A percentile compares a stretch with the other conserved stretches of the same genome.
These are phyloP conservation scores for Sarocladium kiliense DNA, from an alignment of 2,329 filamentous ascomycete species.

Conservation along the genomic window DNA sequence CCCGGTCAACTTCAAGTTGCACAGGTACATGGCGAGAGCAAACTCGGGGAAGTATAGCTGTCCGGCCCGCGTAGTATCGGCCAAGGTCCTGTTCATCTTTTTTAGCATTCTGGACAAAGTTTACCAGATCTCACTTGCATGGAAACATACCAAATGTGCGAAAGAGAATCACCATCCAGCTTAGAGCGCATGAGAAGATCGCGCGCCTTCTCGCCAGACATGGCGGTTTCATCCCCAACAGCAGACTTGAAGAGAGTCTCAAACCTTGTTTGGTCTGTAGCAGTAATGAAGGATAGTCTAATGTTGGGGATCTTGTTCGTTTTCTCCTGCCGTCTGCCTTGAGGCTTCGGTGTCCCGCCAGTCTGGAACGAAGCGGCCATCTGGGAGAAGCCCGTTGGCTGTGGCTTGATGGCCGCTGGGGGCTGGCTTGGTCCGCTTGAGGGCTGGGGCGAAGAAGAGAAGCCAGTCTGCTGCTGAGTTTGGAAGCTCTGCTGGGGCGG, in stretches of 20 bases:
- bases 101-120: constrained; percentile 11
- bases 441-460: constrained; percentile 45
- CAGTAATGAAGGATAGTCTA: constrained; percentile 91
- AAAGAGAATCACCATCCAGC: constrained; percentile 79
- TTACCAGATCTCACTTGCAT: neutral
- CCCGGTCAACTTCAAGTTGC: constrained; percentile 86
- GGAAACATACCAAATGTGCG: constrained; percentile 75
- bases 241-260: constrained; percentile 97
- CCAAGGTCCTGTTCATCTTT: constrained; percentile 62
- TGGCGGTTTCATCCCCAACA: constrained; percentile 74
- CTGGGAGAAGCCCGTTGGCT: constrained; percentile 59
- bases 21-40: constrained; percentile 95
- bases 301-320: constrained; percentile 86
- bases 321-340: constrained; percentile 39
- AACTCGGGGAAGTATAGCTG: constrained; percentile 98
- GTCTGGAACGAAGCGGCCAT: constrained; percentile 64
- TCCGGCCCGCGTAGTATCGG: constrained; percentile 93
- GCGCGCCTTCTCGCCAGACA: constrained; percentile 88
- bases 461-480: constrained; percentile 38
- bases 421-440: constrained; percentile 40
- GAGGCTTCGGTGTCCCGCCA: constrained; percentile 37
- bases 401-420: constrained; percentile 57
- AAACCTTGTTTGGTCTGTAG: constrained; percentile 91
- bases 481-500: constrained; percentile 32
- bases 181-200: constrained; percentile 86